phyloP scores from a whole-genome alignment of 345 rosid species.

The Dovyalis caffra region DNA sequence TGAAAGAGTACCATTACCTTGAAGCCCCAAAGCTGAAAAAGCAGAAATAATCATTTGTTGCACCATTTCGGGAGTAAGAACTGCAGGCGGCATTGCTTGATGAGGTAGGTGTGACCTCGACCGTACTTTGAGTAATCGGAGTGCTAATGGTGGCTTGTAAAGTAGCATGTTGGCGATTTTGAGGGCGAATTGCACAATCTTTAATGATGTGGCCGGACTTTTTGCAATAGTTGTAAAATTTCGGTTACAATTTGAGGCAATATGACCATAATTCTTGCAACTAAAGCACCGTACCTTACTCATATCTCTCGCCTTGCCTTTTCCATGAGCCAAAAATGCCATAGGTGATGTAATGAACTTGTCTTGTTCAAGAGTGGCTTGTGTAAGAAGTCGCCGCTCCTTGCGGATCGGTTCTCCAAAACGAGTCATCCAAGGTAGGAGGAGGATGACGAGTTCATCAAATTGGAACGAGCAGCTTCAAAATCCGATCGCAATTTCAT shows the following conservation, averaged over 20 bases:
- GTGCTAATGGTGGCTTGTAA: not conserved
- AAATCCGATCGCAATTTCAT: constrained; percentile 16
- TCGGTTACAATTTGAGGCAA: not conserved
- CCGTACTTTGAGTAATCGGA: rapidly evolving
- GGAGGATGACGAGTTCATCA: constrained; percentile 5
- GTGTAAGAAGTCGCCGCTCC: not conserved
- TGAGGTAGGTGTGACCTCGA: no score
- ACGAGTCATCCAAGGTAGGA: not conserved
- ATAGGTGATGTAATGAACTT: not conserved
- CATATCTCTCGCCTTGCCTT: not conserved
- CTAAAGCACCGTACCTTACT: not conserved
- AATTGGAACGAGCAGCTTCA: not conserved
- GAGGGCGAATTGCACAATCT: not conserved
- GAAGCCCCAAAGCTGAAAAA: not conserved
- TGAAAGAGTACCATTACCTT: constrained; percentile 6
- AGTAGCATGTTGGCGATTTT: not conserved
- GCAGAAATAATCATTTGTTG: constrained; percentile 4
- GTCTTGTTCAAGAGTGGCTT: not conserved
- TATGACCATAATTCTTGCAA: not conserved
- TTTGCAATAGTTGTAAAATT: constrained; percentile 12
- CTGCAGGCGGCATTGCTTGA: no score
- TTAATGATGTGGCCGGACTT: not conserved
- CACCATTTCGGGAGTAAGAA: not conserved
- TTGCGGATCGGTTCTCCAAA: not conserved
- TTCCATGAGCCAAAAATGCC: not conserved